Evolutionary conservation across 176 grass and related monocot species (phyloP), one percentile per base, ranked within the genome.

Genomic region (Panicum miliaceum): DNA sequence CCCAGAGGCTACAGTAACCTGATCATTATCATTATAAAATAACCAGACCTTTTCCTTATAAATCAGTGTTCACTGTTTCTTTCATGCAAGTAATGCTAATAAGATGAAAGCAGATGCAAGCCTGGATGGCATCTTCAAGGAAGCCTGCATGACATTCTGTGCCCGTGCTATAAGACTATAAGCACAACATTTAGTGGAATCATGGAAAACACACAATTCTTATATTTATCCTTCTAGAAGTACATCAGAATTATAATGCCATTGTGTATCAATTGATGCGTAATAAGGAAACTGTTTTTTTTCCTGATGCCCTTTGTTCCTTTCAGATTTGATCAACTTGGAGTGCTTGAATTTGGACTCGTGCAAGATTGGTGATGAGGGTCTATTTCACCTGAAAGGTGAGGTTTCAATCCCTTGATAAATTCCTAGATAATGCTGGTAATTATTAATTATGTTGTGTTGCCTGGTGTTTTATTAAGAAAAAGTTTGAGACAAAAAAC

Each of bases 261-360:
- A 23, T 14, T 77, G 45, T 57, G 69, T 51, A 37, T 42, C 75
- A 43, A 80, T 48, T 46, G 53, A 66, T 64, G n/a, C 54, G 57
- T 80, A 60, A 66, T 40, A 27, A 42, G 34, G 43, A 70, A 15
- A 71, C 16, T 42, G 12, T 2, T 67, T 35, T 48, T 61, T 35
- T 42, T 82, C 32, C 22, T 92, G 40, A 79, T 35, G 22, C 73
- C 84, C 27, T 86, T 78, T 53, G 8, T 86, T 71, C 71, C 53
- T 82, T 86, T 66, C 86, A 99, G 96, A 85, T 62, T 86, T 99
- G 81, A 86, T 96, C 68, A 91, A 80, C 87, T 88, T 99, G 90
- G 91, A 99, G 84, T 89, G 89, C 86, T 89, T 99, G 51, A 99
- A 96, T 81, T 94, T 99, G 86, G 96, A 99, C 84, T 96, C 93